Conservation (phyloP, 345 rosid genomes). For the Syzygium aromaticum region DNA sequence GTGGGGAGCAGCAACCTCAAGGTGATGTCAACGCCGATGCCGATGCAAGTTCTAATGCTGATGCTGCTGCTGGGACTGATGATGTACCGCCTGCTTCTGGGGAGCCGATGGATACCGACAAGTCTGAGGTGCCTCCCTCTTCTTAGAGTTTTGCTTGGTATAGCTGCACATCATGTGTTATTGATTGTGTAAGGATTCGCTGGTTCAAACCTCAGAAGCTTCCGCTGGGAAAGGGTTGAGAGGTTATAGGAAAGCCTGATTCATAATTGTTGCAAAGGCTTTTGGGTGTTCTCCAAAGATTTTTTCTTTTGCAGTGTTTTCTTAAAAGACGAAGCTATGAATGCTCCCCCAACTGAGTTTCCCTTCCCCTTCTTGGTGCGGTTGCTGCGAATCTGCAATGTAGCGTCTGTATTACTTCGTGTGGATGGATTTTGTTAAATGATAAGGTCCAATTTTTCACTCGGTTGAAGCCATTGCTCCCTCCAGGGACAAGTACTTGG, state of each 20-base stretch:
- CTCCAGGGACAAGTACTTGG: background rate
- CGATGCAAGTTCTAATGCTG: slow-evolving; percentile 1
- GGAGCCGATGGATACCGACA: slow-evolving; percentile 79
- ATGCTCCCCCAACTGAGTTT: background rate
- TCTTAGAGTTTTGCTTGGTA: slow-evolving; percentile 13
- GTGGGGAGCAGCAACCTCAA: slow-evolving; percentile 23
- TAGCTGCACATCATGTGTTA: background rate
- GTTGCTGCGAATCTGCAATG: background rate
- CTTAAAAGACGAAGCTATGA: background rate
- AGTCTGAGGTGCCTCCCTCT: slow-evolving; percentile 23
- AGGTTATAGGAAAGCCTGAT: background rate
- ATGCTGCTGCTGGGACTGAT: slow-evolving; percentile 12
- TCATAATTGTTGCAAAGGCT: background rate
- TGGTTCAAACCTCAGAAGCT: background rate
- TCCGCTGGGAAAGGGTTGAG: background rate
- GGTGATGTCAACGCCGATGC: slow-evolving; percentile 4
- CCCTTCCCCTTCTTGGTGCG: background rate
- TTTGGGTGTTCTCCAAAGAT: background rate
- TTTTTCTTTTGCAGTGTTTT: background rate
- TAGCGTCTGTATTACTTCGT: background rate
- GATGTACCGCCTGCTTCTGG: slow-evolving; percentile 32
- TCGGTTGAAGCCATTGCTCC: background rate
- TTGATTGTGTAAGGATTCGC: background rate
- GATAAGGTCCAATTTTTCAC: background rate
- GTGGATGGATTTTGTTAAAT: background rate